Conservation (phyloP, 495 filamentous ascomycete species). For the Haplographium delicatum region DNA sequence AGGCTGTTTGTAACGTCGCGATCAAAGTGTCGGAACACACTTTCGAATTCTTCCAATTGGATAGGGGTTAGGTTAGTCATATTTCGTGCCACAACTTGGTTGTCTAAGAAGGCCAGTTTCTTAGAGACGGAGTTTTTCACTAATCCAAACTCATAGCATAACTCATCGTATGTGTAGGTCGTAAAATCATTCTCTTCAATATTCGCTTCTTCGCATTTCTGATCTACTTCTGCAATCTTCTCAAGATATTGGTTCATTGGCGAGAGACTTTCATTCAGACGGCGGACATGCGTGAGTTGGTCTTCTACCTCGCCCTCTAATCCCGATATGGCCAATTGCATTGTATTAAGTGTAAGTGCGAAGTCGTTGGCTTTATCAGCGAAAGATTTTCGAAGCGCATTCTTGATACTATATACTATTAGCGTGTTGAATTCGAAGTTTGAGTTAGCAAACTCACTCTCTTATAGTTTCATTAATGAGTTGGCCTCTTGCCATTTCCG, state of each 20-base stretch:
- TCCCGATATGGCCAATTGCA: slow-evolving; percentile 87
- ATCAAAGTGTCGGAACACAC: slow-evolving; percentile 95
- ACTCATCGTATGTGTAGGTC: slow-evolving; percentile 93
- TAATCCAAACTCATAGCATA: slow-evolving; percentile 87
- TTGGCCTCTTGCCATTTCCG: slow-evolving; percentile 82
- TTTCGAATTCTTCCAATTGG: slow-evolving; percentile 96
- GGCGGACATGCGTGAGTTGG: slow-evolving; percentile 78
- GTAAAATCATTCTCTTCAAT: slow-evolving; percentile 99
- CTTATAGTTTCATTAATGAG: slow-evolving; percentile 96
- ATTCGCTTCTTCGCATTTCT: slow-evolving; percentile 91
- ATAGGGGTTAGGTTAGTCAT: slow-evolving; percentile 99
- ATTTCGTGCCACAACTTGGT: slow-evolving; percentile 90
- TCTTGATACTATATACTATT: slow-evolving; percentile 66
- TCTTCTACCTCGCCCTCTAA: slow-evolving; percentile 95
- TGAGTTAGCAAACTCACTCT: slow-evolving; percentile 52
- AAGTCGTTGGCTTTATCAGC: slow-evolving; percentile 98
- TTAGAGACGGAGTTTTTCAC: slow-evolving; percentile 88
- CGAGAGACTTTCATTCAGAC: slow-evolving; percentile 71
- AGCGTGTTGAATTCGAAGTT: neutral
- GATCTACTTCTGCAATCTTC: slow-evolving; percentile 73
- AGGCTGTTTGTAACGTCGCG: slow-evolving; percentile 85
- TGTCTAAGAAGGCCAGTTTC: slow-evolving; percentile 93
- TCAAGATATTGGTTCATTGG: slow-evolving; percentile 85
- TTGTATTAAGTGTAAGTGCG: slow-evolving; percentile 85
- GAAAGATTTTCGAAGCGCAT: slow-evolving; percentile 82